These are phyloP conservation scores for Porphyridium purpureum DNA, from an alignment of 23 red algal species.

Conservation along the genomic window DNA sequence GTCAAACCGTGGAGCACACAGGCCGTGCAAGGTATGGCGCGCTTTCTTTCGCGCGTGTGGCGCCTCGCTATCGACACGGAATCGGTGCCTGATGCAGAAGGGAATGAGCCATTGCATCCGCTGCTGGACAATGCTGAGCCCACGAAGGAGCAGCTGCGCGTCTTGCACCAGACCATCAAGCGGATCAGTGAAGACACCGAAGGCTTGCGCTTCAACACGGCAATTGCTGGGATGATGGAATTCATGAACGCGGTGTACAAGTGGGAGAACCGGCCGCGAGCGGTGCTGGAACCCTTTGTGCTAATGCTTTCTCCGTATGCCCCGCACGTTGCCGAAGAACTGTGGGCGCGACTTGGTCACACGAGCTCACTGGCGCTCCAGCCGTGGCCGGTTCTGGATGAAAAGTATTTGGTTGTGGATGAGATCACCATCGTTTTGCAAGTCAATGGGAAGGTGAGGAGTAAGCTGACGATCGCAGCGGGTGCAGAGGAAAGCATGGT, in stretches of 20 bases:
- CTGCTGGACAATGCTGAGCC: slow-evolving; percentile 13
- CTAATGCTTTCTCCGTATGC: slow-evolving; percentile 68
- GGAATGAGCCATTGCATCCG: slow-evolving; percentile 9
- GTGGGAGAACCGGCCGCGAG: slow-evolving; percentile 34
- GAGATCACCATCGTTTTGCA: slow-evolving; percentile 56
- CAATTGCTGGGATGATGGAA: slow-evolving; percentile 91
- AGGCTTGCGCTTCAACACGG: slow-evolving; percentile 90
- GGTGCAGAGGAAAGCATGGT: slow-evolving; percentile 53
- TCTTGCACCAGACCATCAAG: slow-evolving; percentile 68
- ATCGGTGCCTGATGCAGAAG: slow-evolving; percentile 18
- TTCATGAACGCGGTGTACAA: slow-evolving; percentile 82
- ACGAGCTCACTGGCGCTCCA: slow-evolving; percentile 19
- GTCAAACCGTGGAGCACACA: slow-evolving; percentile 80
- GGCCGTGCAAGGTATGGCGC: slow-evolving; percentile 63
- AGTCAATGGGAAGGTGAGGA: slow-evolving; percentile 89
- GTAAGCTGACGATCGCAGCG: slow-evolving; percentile 23
- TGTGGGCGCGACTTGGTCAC: slow-evolving; percentile 72
- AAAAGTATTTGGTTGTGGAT: slow-evolving; percentile 49
- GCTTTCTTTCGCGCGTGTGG: slow-evolving; percentile 89
- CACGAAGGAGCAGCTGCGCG: slow-evolving; percentile 47
- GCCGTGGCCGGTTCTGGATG: slow-evolving; percentile 49
- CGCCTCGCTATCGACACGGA: slow-evolving; percentile 38
- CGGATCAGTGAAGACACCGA: slow-evolving; percentile 68
- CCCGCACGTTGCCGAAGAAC: slow-evolving; percentile 86
- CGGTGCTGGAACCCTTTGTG: slow-evolving; percentile 54